Percentiles rank a stretch among this genome's conserved stretches.
These are phyloP conservation scores for Mycena sanguinolenta DNA, from an alignment of 768 basidiomycete species.

Conservation along the genomic window DNA sequence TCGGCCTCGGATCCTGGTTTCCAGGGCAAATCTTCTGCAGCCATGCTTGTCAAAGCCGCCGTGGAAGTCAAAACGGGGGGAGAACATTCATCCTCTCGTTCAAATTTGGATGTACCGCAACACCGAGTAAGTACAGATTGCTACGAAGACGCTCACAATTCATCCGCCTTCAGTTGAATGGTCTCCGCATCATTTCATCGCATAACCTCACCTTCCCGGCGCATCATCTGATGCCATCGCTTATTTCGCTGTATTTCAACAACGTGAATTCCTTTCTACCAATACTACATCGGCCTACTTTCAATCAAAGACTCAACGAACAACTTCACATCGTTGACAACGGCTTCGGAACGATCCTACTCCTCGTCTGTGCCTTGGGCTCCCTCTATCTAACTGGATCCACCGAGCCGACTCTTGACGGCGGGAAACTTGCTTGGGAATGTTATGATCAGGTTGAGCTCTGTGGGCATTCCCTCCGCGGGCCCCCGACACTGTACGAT, in stretches of 20 bases:
- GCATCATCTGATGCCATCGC: constrained; percentile 44
- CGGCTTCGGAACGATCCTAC: constrained; percentile 57
- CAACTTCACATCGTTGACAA: constrained; percentile 53
- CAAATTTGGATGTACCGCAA: background rate
- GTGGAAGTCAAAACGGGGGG: background rate
- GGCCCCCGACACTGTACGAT: background rate
- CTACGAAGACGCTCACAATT: background rate
- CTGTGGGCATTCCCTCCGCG: constrained; percentile 1
- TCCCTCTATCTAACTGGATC: constrained; percentile 34
- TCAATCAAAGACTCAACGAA: constrained; percentile 53
- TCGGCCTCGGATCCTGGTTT: constrained; percentile 2
- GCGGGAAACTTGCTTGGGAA: background rate
- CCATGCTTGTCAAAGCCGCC: background rate
- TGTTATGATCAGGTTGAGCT: constrained; percentile 21
- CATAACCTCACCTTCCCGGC: background rate
- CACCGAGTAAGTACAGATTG: background rate
- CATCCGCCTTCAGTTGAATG: background rate
- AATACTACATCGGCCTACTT: constrained; percentile 65
- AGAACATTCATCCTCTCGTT: background rate
- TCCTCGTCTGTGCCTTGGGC: constrained; percentile 66
- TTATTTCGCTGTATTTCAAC: constrained; percentile 66
- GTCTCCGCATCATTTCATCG: too few species aligned
- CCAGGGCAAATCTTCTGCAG: constrained; percentile 4
- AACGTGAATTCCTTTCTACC: constrained; percentile 55
- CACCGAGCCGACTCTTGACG: background rate